Conservation (phyloP, 306 rosid species). For the Quercus cerris region DNA sequence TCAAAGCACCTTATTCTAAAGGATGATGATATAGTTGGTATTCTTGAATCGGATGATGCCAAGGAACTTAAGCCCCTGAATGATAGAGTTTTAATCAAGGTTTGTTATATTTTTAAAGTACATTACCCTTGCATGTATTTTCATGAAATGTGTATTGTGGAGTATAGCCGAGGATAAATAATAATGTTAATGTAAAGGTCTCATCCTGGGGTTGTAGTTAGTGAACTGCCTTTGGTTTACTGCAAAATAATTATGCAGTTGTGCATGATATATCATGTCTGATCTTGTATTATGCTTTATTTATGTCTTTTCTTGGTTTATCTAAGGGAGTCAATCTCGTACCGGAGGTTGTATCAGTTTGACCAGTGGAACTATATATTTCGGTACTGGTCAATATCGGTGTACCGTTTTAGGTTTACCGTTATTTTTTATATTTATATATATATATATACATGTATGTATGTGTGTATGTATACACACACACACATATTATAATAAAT, state of each 20-base stretch:
- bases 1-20: conserved; percentile 83
- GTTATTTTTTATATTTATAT: no score
- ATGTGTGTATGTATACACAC: no score
- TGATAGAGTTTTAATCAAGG: conserved; percentile 93
- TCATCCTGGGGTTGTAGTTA: no score
- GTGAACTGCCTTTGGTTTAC: not conserved
- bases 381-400: no score
- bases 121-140: conserved; percentile 5
- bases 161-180: not conserved
- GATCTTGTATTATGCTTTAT: not conserved
- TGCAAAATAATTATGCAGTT: not conserved
- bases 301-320: not conserved
- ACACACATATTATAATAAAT: no score
- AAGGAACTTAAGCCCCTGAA: conserved; percentile 90
- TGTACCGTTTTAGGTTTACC: no score
- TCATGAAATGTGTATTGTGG: not conserved
- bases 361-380: no score
- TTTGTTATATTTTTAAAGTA: conserved; percentile 6
- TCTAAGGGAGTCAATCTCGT: no score
- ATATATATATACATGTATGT: no score
- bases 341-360: no score
- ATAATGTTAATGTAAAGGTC: not conserved
- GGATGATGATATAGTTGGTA: conserved; percentile 88
- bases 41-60: conserved; percentile 81
- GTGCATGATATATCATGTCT: not conserved